Percentiles rank a stretch among this genome's conserved stretches.
Evolutionary conservation across 352 stramenopile genomes (phyloP).

Genomic region (Phytopythium cucurbitacearum): DNA sequence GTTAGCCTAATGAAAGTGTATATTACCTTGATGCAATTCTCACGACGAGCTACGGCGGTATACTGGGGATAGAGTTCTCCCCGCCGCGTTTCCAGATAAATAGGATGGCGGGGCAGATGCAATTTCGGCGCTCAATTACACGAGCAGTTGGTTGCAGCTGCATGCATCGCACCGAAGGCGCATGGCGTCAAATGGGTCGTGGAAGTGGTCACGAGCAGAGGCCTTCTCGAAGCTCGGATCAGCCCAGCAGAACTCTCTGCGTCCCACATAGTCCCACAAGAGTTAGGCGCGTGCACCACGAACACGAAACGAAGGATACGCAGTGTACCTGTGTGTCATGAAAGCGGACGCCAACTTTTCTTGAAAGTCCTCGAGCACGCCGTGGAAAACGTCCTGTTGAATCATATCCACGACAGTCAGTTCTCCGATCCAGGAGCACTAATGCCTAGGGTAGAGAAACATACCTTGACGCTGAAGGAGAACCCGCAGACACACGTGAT

Average conservation of each 20-base stretch:
- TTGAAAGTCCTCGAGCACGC: slow-evolving; percentile 56
- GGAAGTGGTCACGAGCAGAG: slow-evolving; percentile 6
- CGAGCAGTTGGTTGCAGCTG: slow-evolving; percentile 24
- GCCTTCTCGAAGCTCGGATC: slow-evolving; percentile 55
- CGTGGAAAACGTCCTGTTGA: slow-evolving; percentile 37
- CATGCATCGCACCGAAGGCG: slow-evolving; percentile 35
- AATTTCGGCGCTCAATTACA: background rate
- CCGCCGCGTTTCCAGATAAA: background rate
- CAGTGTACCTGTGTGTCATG: slow-evolving; percentile 47
- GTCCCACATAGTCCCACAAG: background rate
- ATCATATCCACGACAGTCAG: background rate
- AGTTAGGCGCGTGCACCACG: slow-evolving; percentile 3
- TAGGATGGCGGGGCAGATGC: no score
- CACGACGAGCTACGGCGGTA: no score
- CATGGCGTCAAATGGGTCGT: slow-evolving; percentile 25
- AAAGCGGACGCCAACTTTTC: slow-evolving; percentile 52
- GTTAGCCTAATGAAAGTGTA: slow-evolving; percentile 8
- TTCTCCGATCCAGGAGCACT: background rate
- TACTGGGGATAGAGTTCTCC: no score
- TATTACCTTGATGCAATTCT: background rate
- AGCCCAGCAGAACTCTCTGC: slow-evolving; percentile 34
- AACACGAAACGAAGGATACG: background rate
- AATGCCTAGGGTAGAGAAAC: background rate
- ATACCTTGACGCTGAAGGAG: slow-evolving; percentile 32
- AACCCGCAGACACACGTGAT: slow-evolving; percentile 57